Evolutionary conservation across 2,329 filamentous ascomycete genomes (phyloP), one percentile per base, ranked within the genome.

Genomic region (Alternaria brassicae): DNA sequence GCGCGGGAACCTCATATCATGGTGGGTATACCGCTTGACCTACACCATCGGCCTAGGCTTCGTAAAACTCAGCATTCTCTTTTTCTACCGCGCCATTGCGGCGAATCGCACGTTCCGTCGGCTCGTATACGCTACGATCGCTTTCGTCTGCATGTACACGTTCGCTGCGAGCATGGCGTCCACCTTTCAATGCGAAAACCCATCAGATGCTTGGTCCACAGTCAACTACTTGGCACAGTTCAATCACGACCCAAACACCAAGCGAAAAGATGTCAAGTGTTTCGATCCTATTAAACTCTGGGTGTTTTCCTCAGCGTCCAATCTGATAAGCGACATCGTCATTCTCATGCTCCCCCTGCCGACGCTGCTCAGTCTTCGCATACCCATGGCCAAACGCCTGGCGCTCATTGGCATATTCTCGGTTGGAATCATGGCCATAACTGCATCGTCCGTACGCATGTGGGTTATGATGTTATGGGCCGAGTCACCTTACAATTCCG

Each of bases 381-480:
- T 85, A 6, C 81, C 83, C 0, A 71, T 68, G 4, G 77, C 77
- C 3, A 83, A 85, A 55, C 85, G 85, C 53, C 69, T 84, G 13
- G 84, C 83, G 0, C 78, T 89, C n/a, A 66, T 77, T 8, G 73
- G 69, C 10, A 75, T 77, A 47, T 77, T 78, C 61, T 71, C 69
- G 2, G 65, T 77, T 15, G 75, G 76, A 25, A 65, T 77, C 55
- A 67, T 78, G 61, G 75, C 74, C 19, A 75, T 77, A 15, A 61
- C 75, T 2, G 75, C 76, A 3, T 74, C 70, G 5, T 74, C 75
- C 17, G 70, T 77, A 21, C 72, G 76, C 32, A 72, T 77, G 68
- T 77, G 72, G 70, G 74, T 75, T 17, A 73, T 77, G 70, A 66
- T 68, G 27, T 62, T 77, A 3, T 78, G 76, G 76, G 63, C 72